A percentile compares a stretch with the other conserved stretches of the same genome.
Evolutionary conservation across 2,329 filamentous ascomycete species (phyloP).

Genomic region (Alternaria angustiovoidea): DNA sequence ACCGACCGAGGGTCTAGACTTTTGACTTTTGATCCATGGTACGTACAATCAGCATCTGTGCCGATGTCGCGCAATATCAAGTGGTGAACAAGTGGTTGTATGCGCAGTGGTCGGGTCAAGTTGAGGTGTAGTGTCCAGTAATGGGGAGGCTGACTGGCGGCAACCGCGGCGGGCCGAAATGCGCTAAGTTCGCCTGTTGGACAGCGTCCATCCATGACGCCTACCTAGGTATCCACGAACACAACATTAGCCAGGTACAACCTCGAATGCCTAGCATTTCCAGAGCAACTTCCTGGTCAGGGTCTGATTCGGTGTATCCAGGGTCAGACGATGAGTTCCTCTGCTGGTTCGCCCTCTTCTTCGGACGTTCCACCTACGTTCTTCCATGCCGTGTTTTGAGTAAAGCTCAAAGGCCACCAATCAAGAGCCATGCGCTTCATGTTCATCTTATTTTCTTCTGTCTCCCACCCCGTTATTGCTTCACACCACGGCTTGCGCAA

Average conservation of each 20-base stretch:
- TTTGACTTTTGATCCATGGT: neutral
- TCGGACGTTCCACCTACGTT: neutral
- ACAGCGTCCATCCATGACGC: neutral
- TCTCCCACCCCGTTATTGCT: neutral
- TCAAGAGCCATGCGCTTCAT: neutral
- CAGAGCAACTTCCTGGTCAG: neutral
- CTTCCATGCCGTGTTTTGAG: conserved; percentile 1
- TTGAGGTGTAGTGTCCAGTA: neutral
- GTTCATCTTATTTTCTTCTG: neutral
- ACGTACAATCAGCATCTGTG: too few relatives aligned
- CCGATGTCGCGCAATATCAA: neutral
- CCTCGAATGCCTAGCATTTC: neutral
- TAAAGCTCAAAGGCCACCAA: conserved; percentile 9
- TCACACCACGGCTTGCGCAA: neutral
- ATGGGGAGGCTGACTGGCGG: neutral
- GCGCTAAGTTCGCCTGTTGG: neutral
- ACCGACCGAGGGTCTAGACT: neutral
- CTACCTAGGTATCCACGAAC: neutral
- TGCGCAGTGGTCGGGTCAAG: neutral
- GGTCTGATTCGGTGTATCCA: neutral
- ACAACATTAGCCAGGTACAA: neutral
- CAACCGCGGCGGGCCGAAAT: neutral
- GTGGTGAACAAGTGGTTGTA: neutral
- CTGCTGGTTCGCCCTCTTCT: neutral
- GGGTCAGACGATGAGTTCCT: neutral